phyloP scores from a whole-genome alignment of 169 alveolate genomes.

The Plasmodium vivax region DNA sequence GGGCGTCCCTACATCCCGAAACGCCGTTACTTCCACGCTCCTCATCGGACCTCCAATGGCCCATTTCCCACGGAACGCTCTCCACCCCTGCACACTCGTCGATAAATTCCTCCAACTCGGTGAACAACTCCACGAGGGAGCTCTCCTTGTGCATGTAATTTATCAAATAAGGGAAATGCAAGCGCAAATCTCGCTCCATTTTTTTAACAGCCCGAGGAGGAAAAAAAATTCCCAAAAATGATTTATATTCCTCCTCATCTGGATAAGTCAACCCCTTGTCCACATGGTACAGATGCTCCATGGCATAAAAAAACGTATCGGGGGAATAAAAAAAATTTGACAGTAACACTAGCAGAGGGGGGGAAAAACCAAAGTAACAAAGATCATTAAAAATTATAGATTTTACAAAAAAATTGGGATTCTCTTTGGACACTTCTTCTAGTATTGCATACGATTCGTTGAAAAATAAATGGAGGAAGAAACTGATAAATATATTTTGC shows the following conservation, averaged over 20 bases:
- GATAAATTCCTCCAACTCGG: slow-evolving; percentile 42
- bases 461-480: slow-evolving; percentile 56
- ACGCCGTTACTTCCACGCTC: not conserved
- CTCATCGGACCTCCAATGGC: not conserved
- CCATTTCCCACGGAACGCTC: not conserved
- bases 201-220: not conserved
- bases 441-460: slow-evolving; percentile 57
- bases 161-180: slow-evolving; percentile 33
- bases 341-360: slow-evolving; percentile 26
- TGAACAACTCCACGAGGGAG: slow-evolving; percentile 12
- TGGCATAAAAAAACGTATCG: slow-evolving; percentile 14
- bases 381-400: slow-evolving; percentile 61
- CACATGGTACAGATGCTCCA: slow-evolving; percentile 3
- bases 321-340: slow-evolving; percentile 21
- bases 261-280: slow-evolving; percentile 10
- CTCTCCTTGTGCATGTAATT: slow-evolving; percentile 25
- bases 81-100: not conserved
- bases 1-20: not conserved
- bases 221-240: not conserved
- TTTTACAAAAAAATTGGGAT: slow-evolving; percentile 25
- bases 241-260: slow-evolving; percentile 4
- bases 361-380: slow-evolving; percentile 44
- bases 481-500: slow-evolving; percentile 33
- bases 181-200: slow-evolving; percentile 14
- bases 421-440: slow-evolving; percentile 21